phyloP scores from a whole-genome alignment of 2,329 filamentous ascomycete species.

The Fusarium newnesense region DNA sequence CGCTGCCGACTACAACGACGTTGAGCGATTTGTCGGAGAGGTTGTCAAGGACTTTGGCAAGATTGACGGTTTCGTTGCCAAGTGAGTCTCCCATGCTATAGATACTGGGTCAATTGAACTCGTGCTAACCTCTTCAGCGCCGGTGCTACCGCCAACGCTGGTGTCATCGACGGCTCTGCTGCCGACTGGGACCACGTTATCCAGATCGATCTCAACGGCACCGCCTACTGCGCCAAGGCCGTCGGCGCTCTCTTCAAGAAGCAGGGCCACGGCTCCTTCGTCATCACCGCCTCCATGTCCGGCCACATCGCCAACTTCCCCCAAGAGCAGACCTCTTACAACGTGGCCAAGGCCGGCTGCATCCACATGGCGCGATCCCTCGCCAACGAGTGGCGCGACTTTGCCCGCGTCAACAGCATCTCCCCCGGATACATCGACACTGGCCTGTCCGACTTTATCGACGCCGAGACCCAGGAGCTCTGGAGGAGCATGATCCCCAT shows the following conservation, averaged over 20 bases:
- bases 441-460: slow-evolving; percentile 74
- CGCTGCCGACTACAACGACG: slow-evolving; percentile 61
- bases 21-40: slow-evolving; percentile 66
- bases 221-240: slow-evolving; percentile 73
- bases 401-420: slow-evolving; percentile 73
- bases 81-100: slow-evolving; percentile 61
- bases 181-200: slow-evolving; percentile 75
- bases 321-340: slow-evolving; percentile 74
- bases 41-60: slow-evolving; percentile 79
- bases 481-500: slow-evolving; percentile 82
- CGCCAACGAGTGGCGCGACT: slow-evolving; percentile 75
- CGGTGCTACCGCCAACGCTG: slow-evolving; percentile 74
- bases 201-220: slow-evolving; percentile 72
- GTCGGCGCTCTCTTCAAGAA: slow-evolving; percentile 73
- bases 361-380: slow-evolving; percentile 58
- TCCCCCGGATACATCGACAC: slow-evolving; percentile 77
- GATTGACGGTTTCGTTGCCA: slow-evolving; percentile 80
- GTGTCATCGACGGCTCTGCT: slow-evolving; percentile 74
- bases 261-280: slow-evolving; percentile 71
- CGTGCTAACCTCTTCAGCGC: slow-evolving; percentile 53
- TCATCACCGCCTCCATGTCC: slow-evolving; percentile 77
- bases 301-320: slow-evolving; percentile 78
- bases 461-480: slow-evolving; percentile 73
- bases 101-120: rapidly evolving
- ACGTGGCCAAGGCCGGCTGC: slow-evolving; percentile 70